phyloP scores from a whole-genome alignment of 106 monocot species.

The Platanthera zijinensis region DNA sequence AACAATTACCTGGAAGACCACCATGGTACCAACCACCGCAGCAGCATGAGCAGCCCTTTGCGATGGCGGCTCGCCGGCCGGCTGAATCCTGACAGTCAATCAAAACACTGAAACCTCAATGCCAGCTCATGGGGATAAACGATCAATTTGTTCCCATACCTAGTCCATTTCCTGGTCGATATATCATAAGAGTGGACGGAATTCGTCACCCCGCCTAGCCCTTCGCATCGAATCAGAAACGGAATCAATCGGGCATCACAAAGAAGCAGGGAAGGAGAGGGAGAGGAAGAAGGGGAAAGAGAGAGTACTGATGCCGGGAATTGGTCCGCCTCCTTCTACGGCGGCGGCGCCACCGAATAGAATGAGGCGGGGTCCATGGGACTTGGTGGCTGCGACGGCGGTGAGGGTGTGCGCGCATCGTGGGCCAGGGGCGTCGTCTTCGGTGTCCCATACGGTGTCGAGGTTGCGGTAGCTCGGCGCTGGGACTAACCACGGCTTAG shows the following conservation, averaged over 20 bases:
- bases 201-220: conserved; percentile 90
- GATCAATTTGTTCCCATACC: conserved; percentile 20
- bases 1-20: conserved; percentile 81
- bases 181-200: conserved; percentile 82
- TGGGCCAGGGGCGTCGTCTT: conserved; percentile 74
- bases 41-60: conserved; percentile 97
- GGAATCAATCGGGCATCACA: background rate
- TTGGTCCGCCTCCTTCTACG: conserved; percentile 70
- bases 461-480: conserved; percentile 54
- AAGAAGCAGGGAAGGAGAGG: background rate
- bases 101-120: background rate
- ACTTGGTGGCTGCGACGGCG: conserved; percentile 71
- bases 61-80: conserved; percentile 86
- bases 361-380: conserved; percentile 86
- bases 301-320: conserved; percentile 63
- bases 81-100: conserved; percentile 52
- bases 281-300: background rate
- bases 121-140: background rate
- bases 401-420: conserved; percentile 90
- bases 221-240: conserved; percentile 21
- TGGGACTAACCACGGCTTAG: conserved; percentile 75
- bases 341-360: conserved; percentile 97
- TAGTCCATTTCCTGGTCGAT: conserved; percentile 70
- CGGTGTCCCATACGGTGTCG: conserved; percentile 62
- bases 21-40: conserved; percentile 88